Conservation (phyloP, 2,329 filamentous ascomycete genomes). For the Diaporthe amygdali region DNA sequence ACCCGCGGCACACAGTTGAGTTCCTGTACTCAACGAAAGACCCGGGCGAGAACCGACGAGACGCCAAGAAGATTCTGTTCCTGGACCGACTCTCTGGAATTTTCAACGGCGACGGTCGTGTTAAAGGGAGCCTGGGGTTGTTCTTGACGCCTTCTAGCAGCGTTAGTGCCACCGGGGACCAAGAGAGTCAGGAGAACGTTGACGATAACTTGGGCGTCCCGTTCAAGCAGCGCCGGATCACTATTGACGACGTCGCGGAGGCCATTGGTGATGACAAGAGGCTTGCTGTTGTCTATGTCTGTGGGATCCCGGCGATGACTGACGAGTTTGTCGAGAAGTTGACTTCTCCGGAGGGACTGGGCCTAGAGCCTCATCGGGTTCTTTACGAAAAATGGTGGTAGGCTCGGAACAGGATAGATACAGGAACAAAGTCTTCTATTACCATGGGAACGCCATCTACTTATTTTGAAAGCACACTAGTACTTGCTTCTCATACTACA, state of each 20-base stretch:
- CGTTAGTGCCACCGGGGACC: constrained; percentile 16
- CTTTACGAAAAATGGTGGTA: constrained; percentile 47
- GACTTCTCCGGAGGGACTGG: constrained; percentile 34
- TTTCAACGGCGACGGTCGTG: constrained; percentile 38
- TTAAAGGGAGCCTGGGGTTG: constrained; percentile 49
- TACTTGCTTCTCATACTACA: background rate
- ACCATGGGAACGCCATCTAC: background rate
- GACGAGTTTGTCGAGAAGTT: constrained; percentile 64
- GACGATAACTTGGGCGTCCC: constrained; percentile 32
- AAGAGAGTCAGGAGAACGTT: constrained; percentile 14
- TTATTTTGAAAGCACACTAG: background rate
- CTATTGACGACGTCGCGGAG: constrained; percentile 44
- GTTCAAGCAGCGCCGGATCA: constrained; percentile 47
- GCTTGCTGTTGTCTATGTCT: constrained; percentile 66
- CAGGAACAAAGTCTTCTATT: background rate
- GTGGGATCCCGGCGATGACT: constrained; percentile 72
- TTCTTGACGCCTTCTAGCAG: constrained; percentile 49
- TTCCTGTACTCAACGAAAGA: constrained; percentile 67
- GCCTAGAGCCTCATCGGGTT: constrained; percentile 34
- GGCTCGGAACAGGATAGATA: background rate
- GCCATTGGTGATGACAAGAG: constrained; percentile 43
- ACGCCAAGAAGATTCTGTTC: constrained; percentile 52
- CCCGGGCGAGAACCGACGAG: constrained; percentile 30
- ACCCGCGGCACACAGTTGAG: constrained; percentile 47
- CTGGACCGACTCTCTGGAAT: constrained; percentile 50